phyloP scores from a whole-genome alignment of 805 yeast species.

The Candida quercuum region DNA sequence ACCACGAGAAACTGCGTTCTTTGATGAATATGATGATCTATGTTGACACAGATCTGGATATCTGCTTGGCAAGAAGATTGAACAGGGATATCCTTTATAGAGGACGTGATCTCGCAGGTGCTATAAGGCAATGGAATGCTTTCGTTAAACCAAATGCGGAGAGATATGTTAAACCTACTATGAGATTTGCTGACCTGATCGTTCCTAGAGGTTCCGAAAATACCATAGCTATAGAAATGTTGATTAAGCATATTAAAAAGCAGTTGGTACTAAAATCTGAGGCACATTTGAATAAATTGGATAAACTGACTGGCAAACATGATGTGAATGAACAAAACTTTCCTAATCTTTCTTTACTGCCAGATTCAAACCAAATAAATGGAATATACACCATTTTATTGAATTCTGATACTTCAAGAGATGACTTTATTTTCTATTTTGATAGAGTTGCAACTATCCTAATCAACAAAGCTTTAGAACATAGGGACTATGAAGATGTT shows the following conservation, averaged over 20 bases:
- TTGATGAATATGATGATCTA: constrained; percentile 83
- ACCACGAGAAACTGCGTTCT: constrained; percentile 60
- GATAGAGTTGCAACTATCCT: constrained; percentile 74
- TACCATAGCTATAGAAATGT: constrained; percentile 68
- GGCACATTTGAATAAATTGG: constrained; percentile 60
- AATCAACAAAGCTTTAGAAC: constrained; percentile 63
- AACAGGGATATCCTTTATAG: constrained; percentile 82
- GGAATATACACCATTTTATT: constrained; percentile 71
- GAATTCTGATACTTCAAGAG: constrained; percentile 48
- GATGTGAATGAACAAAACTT: constrained; percentile 19
- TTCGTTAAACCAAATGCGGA: constrained; percentile 93
- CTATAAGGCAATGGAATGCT: constrained; percentile 81
- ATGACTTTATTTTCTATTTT: constrained; percentile 82
- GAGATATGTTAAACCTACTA: constrained; percentile 65
- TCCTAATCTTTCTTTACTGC: constrained; percentile 24
- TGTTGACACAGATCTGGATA: constrained; percentile 91
- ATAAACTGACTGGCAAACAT: constrained; percentile 43
- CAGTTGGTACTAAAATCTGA: constrained; percentile 62
- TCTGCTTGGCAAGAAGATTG: constrained; percentile 84
- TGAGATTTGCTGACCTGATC: constrained; percentile 76
- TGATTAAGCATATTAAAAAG: constrained; percentile 72
- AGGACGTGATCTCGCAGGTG: constrained; percentile 79
- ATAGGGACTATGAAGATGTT: constrained; percentile 31
- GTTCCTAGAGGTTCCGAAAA: constrained; percentile 92
- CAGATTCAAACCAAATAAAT: constrained; percentile 55